Evolutionary conservation across 192 early-diverging fungal genomes (phyloP).

Genomic region (Geosiphon pyriformis): DNA sequence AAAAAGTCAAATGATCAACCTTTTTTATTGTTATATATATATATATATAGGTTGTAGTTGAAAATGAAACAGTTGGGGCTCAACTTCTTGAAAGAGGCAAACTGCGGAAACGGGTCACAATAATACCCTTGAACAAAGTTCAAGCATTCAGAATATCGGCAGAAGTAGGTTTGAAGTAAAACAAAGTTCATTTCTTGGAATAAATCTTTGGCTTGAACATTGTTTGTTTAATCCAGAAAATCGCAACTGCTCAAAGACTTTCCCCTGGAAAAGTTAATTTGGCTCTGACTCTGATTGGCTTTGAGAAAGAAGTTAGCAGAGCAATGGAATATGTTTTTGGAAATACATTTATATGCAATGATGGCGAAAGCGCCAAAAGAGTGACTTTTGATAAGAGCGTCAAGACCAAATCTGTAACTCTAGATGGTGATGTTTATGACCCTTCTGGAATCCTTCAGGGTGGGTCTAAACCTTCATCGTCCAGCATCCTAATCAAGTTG

Average conservation of each 20-base stretch:
- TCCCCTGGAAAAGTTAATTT: conserved; percentile 85
- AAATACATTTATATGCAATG: conserved; percentile 81
- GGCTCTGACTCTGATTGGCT: conserved; percentile 79
- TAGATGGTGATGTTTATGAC: conserved; percentile 96
- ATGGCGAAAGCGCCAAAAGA: conserved; percentile 74
- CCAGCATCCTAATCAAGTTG: conserved; percentile 69
- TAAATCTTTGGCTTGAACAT: no score
- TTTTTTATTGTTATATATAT: conserved; percentile 8
- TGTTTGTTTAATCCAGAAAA: conserved; percentile 36
- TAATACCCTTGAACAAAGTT: conserved; percentile 98
- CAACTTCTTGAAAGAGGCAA: conserved; percentile 76
- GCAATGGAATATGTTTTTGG: conserved; percentile 97
- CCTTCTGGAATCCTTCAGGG: conserved; percentile 91
- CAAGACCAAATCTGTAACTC: conserved; percentile 83
- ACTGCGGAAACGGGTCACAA: conserved; percentile 73
- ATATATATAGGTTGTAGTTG: conserved; percentile 73
- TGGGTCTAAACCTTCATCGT: conserved; percentile 71
- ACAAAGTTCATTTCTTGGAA: neutral
- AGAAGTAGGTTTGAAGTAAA: conserved; percentile 28
- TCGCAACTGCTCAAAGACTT: conserved; percentile 69
- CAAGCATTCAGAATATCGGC: conserved; percentile 46
- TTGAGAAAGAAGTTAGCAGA: conserved; percentile 65
- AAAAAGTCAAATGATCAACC: no score
- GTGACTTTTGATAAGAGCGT: conserved; percentile 88
- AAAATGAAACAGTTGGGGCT: conserved; percentile 74